phyloP scores from a whole-genome alignment of 129 eudicot species.

The Solidago caesia region DNA sequence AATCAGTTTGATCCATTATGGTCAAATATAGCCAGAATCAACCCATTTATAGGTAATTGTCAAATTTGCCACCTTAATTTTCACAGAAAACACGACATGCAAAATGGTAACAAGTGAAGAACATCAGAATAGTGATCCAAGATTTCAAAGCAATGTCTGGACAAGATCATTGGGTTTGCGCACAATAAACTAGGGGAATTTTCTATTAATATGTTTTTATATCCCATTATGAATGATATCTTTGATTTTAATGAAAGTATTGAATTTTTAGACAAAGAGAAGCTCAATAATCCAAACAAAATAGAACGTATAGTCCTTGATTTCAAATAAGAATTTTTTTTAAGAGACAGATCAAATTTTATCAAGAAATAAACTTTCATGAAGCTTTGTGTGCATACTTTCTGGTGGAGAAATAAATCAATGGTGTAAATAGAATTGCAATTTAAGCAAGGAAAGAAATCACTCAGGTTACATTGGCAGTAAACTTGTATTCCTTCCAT shows the following conservation, averaged over 20 bases:
- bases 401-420: neutral
- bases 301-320: neutral
- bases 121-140: neutral
- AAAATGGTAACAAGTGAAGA: neutral
- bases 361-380: neutral
- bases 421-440: neutral
- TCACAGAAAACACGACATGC: neutral
- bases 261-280: neutral
- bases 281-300: neutral
- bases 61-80: neutral
- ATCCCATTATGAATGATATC: neutral
- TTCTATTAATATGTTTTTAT: neutral
- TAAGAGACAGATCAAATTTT: neutral
- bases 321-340: neutral
- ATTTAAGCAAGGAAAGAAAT: neutral
- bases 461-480: neutral
- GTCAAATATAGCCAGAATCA: neutral
- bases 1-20: neutral
- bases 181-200: neutral
- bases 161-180: neutral
- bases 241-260: neutral
- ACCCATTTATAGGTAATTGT: neutral
- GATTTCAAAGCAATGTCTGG: neutral
- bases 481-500: neutral
- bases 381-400: neutral